Evolutionary conservation across 2,329 filamentous ascomycete genomes (phyloP).

Genomic region (Phialocephala subalpina): DNA sequence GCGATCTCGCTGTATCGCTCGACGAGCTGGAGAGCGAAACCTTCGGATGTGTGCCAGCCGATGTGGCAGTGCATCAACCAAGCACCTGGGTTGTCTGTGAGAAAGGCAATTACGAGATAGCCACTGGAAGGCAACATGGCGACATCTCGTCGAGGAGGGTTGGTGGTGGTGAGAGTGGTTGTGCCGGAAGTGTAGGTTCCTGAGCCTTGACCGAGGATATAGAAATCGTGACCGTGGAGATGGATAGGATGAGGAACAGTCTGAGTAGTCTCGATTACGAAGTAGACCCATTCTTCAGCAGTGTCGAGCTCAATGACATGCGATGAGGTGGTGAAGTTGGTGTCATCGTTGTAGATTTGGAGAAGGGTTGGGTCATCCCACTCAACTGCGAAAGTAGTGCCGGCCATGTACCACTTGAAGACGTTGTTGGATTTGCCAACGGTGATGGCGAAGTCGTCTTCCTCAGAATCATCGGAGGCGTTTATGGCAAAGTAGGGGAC

Average conservation of each 20-base stretch:
- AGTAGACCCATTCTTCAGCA: constrained; percentile 41
- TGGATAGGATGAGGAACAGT: constrained; percentile 48
- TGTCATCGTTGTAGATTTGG: constrained; percentile 41
- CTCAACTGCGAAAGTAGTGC: constrained; percentile 54
- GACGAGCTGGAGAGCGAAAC: constrained; percentile 60
- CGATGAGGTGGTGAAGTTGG: constrained; percentile 30
- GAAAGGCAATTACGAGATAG: constrained; percentile 39
- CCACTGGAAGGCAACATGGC: constrained; percentile 50
- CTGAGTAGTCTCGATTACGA: constrained; percentile 38
- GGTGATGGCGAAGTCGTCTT: constrained; percentile 41
- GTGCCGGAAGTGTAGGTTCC: constrained; percentile 46
- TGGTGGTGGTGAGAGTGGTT: constrained; percentile 42
- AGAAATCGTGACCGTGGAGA: constrained; percentile 59
- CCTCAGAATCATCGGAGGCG: constrained; percentile 11
- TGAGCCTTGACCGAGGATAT: constrained; percentile 53
- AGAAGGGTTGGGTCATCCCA: constrained; percentile 56
- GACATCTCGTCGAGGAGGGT: constrained; percentile 60
- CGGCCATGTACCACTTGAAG: constrained; percentile 58
- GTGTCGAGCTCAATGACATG: constrained; percentile 40
- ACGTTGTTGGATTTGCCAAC: constrained; percentile 41
- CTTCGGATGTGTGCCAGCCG: constrained; percentile 61
- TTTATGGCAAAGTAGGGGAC: constrained; percentile 38
- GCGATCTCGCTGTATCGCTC: constrained; percentile 40
- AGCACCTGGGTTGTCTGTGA: constrained; percentile 41
- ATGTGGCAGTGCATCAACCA: constrained; percentile 47